Conservation (phyloP, 352 stramenopile species). For the Phytophthora agathidicida region DNA sequence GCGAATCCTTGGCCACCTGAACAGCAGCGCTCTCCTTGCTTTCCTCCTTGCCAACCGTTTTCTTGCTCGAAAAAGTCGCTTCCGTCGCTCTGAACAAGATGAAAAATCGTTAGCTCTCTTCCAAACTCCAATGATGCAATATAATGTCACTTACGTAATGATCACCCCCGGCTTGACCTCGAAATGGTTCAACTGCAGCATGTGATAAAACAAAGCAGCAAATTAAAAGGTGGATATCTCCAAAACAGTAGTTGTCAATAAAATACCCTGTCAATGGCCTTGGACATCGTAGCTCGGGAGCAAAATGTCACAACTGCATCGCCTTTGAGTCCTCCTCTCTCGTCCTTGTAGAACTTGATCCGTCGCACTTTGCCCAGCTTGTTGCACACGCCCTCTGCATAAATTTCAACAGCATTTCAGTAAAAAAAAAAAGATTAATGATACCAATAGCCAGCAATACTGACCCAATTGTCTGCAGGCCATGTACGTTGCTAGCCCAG, state of each 20-base stretch:
- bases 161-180: conserved; percentile 87
- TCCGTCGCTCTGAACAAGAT: conserved; percentile 39
- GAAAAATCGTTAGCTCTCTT: neutral
- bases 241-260: neutral
- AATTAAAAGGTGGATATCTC: too few species aligned
- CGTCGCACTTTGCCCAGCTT: conserved; percentile 84
- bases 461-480: conserved; percentile 83
- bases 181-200: conserved; percentile 70
- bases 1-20: neutral
- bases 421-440: too few species aligned
- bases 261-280: conserved; percentile 76
- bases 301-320: conserved; percentile 86
- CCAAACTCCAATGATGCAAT: neutral
- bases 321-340: conserved; percentile 80
- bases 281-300: conserved; percentile 64
- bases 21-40: conserved; percentile 3
- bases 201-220: conserved; percentile 37
- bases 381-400: conserved; percentile 65
- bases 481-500: conserved; percentile 80
- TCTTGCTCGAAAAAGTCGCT: conserved; percentile 55
- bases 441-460: too few species aligned
- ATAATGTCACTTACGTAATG: conserved; percentile 62
- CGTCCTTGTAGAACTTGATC: conserved; percentile 89
- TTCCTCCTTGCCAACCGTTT: conserved; percentile 3
- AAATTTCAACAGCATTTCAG: neutral